These are phyloP conservation scores for Carpinus fangiana DNA, from an alignment of 306 rosid genomes.

Conservation along the genomic window DNA sequence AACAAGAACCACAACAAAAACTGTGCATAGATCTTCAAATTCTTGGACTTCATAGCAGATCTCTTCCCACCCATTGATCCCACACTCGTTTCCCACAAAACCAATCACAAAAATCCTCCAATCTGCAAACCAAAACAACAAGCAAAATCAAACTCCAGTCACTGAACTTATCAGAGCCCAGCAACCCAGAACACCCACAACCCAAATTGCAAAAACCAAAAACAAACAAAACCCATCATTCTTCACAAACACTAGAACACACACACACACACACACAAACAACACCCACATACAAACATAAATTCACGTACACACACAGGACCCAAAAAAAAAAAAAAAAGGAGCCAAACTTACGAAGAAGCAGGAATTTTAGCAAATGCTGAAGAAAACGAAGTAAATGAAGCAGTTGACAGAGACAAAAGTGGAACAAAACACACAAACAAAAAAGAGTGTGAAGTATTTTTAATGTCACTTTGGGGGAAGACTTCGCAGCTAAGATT, in stretches of 20 bases:
- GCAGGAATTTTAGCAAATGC: conserved; percentile 45
- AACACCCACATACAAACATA: conserved; percentile 6
- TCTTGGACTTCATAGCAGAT: conserved; percentile 44
- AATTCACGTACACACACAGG: background rate
- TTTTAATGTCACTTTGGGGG: background rate
- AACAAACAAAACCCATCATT: conserved; percentile 14
- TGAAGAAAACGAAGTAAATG: conserved; percentile 32
- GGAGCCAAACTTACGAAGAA: conserved; percentile 36
- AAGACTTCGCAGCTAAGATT: conserved; percentile 59
- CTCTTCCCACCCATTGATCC: conserved; percentile 61
- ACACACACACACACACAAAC: background rate
- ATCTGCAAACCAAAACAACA: conserved; percentile 24
- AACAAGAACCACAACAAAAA: conserved; percentile 48
- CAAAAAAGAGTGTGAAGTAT: conserved; percentile 16
- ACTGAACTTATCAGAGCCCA: conserved; percentile 30
- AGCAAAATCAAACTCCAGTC: conserved; percentile 18
- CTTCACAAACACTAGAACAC: background rate
- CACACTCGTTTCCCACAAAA: conserved; percentile 25
- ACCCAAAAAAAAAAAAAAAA: conserved; percentile 4
- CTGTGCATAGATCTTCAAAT: conserved; percentile 47
- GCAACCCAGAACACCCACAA: conserved; percentile 20
- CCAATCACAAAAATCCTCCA: conserved; percentile 45
- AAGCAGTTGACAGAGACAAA: conserved; percentile 21
- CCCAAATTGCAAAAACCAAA: conserved; percentile 18
- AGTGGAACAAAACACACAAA: conserved; percentile 20